These are phyloP conservation scores for Diplodia corticola DNA, from an alignment of 2,329 filamentous ascomycete species.

Conservation along the genomic window DNA sequence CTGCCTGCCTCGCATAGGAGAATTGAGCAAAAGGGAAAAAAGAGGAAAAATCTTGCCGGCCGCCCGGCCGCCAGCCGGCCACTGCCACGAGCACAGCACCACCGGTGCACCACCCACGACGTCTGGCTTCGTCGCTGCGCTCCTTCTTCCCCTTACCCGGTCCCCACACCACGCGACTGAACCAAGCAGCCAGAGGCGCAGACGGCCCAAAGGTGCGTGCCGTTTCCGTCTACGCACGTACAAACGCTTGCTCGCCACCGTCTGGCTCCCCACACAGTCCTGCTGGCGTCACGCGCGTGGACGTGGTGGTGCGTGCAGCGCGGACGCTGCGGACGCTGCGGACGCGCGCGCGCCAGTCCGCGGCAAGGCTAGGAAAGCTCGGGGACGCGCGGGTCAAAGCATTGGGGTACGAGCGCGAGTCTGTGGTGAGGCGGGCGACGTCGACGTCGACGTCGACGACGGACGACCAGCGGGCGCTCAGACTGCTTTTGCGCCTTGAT, in stretches of 20 bases:
- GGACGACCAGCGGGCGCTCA: neutral
- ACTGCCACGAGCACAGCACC: neutral
- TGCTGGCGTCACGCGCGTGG: conserved; percentile 10
- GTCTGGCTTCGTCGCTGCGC: neutral
- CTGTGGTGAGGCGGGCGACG: too few species aligned
- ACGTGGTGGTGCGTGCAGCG: neutral
- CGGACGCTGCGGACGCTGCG: too few species aligned
- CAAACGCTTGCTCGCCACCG: neutral
- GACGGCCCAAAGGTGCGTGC: neutral
- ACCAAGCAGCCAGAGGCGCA: neutral
- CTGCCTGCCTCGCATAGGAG: neutral
- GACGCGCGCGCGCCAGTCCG: conserved; percentile 11
- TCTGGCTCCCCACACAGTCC: conserved; percentile 11
- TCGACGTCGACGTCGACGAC: neutral
- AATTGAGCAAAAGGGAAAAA: neutral
- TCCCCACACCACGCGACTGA: neutral
- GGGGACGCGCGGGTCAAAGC: neutral
- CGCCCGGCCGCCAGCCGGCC: conserved; percentile 2
- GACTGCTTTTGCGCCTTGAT: neutral
- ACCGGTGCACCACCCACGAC: conserved; percentile 6
- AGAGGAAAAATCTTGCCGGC: neutral
- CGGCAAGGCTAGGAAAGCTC: neutral
- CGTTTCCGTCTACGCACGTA: conserved; percentile 13
- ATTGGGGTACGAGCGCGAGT: neutral
- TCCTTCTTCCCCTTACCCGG: neutral